These are phyloP conservation scores for Arabidopsis hybrid DNA, from an alignment of 441 rosid species.

Conservation along the genomic window DNA sequence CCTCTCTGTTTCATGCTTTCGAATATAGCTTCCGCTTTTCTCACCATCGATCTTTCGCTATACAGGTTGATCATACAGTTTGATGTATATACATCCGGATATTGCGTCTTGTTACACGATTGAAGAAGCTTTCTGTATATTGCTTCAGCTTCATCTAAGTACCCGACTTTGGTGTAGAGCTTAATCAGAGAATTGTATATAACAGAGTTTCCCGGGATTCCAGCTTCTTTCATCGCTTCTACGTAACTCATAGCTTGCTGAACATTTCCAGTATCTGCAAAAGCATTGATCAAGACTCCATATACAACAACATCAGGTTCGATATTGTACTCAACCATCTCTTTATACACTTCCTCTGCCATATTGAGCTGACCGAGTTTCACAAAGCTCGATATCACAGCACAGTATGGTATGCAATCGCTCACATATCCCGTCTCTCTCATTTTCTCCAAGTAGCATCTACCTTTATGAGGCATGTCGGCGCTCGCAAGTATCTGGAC, in stretches of 20 bases:
- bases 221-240: constrained; percentile 65
- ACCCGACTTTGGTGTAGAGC: constrained; percentile 81
- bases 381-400: constrained; percentile 81
- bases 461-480: constrained; percentile 66
- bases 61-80: constrained; percentile 89
- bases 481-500: constrained; percentile 72
- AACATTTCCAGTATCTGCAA: constrained; percentile 75
- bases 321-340: constrained; percentile 66
- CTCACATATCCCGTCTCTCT: constrained; percentile 67
- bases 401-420: constrained; percentile 81
- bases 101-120: constrained; percentile 13
- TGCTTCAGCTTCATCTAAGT: constrained; percentile 77
- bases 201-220: constrained; percentile 64
- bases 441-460: constrained; percentile 66
- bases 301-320: constrained; percentile 71
- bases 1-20: constrained; percentile 62
- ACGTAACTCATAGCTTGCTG: constrained; percentile 63
- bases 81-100: constrained; percentile 66
- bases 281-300: constrained; percentile 83
- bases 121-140: constrained; percentile 62
- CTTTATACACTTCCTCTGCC: constrained; percentile 71
- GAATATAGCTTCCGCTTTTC: constrained; percentile 63
- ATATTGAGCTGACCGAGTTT: constrained; percentile 66
- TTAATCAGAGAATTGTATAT: constrained; percentile 80
- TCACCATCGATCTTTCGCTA: constrained; percentile 70